Evolutionary conservation across 768 basidiomycete genomes (phyloP).

Genomic region (Rhodotorula kratochvilovae): DNA sequence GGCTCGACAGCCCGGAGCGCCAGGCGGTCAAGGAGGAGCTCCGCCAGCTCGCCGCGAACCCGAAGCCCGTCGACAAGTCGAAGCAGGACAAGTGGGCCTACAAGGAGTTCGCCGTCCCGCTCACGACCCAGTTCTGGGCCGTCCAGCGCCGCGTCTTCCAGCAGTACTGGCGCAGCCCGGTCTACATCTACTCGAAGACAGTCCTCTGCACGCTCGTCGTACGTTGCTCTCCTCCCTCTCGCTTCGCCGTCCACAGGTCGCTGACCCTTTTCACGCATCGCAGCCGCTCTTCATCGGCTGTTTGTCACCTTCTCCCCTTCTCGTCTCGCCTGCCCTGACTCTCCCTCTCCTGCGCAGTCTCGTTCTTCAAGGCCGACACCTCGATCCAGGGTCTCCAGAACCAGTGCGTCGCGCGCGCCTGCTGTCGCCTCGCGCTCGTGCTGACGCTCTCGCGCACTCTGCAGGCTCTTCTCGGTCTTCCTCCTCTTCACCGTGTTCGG

Average conservation of each 20-base stretch:
- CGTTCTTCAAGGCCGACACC: not conserved
- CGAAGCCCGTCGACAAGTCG: conserved; percentile 14
- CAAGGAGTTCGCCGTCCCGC: conserved; percentile 31
- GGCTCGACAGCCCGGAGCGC: conserved; percentile 68
- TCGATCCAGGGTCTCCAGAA: not conserved
- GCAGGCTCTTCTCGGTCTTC: conserved; percentile 20
- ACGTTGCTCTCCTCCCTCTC: too few relatives aligned
- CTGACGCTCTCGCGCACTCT: too few relatives aligned
- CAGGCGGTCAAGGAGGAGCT: conserved; percentile 51
- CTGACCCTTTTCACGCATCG: conserved; percentile 33
- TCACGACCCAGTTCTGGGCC: conserved; percentile 21
- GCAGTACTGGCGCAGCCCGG: conserved; percentile 49
- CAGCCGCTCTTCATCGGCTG: conserved; percentile 36
- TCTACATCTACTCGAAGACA: conserved; percentile 6
- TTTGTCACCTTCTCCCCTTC: not conserved
- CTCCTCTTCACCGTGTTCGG: conserved; percentile 42
- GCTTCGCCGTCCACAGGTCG: conserved; percentile 35
- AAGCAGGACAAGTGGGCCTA: conserved; percentile 32
- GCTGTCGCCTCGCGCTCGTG: too few relatives aligned
- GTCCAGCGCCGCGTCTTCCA: conserved; percentile 46
- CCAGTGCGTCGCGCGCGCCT: not conserved
- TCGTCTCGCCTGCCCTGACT: not conserved
- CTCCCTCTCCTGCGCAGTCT: not conserved
- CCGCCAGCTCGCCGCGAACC: conserved; percentile 55
- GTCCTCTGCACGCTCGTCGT: conserved; percentile 5